Base-by-base conservation (phyloP, 345 rosid species). In the Microthlaspi erraticum region DNA sequence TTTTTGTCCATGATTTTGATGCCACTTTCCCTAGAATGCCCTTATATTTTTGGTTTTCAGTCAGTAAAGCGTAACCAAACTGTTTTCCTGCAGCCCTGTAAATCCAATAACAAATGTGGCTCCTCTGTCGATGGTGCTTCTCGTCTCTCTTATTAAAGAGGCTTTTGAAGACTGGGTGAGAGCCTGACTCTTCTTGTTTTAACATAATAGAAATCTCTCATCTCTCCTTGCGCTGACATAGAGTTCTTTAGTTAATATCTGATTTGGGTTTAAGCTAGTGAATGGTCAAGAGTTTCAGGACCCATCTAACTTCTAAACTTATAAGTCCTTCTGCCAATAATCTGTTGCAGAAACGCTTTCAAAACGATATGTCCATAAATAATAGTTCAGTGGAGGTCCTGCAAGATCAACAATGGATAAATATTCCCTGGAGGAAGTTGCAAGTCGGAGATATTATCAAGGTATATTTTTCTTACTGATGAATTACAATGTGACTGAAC, bases 131-230 rank as follows among this genome's bases (percentile, higher is more conserved):
- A 43, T 89, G 88, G 96, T 92, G 83, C 98, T 92, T 75, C 80
- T 92, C 26, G 96, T 90, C 50, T 92, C 98, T 75, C 94, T 92
- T 57, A 75, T 87, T 61, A 92, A 92, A 79, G 98, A 92, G 81
- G 98, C 96, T 57, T 92, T 87, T 81, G 98, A 92, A 82, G 98
- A 89, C 77, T 88, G 92, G 94, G 94, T 92, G 77, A 83, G 92
- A 80, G 68, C 31, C 77, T 31, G 69, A 44, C 37, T 16, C 56
- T 55, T 55, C 23, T 20, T 68, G 9, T 58, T 60, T 52, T 71
- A 12, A 48, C 60, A 39, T 34, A 37, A 41, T 20, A 26, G 26
- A 67, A 17, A 60, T 62, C 31, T 48, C 20, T 23, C 36, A 41
- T 52, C 59, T 43, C 48, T 37, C 55, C 67, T 46, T 43, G 43